Base-by-base conservation (phyloP, 768 basidiomycete genomes). In the Gymnopilus dilepis region DNA sequence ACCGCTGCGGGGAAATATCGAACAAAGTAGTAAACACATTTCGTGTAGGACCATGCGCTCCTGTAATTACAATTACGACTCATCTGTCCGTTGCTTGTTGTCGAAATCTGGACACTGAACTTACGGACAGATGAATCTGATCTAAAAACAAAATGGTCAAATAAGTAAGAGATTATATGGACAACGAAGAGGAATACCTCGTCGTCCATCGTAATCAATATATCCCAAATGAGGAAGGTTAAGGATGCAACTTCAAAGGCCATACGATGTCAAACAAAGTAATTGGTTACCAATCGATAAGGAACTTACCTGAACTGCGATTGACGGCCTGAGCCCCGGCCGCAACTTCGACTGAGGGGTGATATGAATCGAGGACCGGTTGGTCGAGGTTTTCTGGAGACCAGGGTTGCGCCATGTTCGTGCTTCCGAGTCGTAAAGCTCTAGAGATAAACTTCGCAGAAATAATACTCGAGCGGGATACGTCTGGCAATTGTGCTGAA, bases 91-190 rank as follows among this genome's bases (percentile, higher is more conserved):
- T n/a, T n/a, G n/a, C n/a, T n/a, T n/a, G n/a, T n/a, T n/a, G 17
- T 48, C 3, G 17, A 37, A n/a, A 26, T 8, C n/a, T n/a, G 8
- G 13, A 47, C 11, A 34, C 28, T n/a, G 43, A n/a, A 73, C 78
- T 66, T 61, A 79, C 78, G 76, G 71, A 78, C 80, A 81, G 4
- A 81, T 74, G 33, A 74, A 67, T 57, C 69, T 66, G 47, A 80
- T 70, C 78, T 80, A 24, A 26, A 24, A 42, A 43, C 15, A 11
- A 21, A 34, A n/a, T n/a, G n/a, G 17, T 24, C 56, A 26, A 56
- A 33, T 24, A 33, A 59, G 28, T n/a, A 21, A 6, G 19, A 26
- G 31, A 12, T 22, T 24, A 31, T 15, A 6, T 30, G 3, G 12
- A 22, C 4, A 11, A 22, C 30, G 24, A 41, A 64, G 19, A 24